A percentile compares a stretch with the other conserved stretches of the same genome.
Evolutionary conservation across 257 asterid species (phyloP).

Genomic region (Salvia miltiorrhiza): DNA sequence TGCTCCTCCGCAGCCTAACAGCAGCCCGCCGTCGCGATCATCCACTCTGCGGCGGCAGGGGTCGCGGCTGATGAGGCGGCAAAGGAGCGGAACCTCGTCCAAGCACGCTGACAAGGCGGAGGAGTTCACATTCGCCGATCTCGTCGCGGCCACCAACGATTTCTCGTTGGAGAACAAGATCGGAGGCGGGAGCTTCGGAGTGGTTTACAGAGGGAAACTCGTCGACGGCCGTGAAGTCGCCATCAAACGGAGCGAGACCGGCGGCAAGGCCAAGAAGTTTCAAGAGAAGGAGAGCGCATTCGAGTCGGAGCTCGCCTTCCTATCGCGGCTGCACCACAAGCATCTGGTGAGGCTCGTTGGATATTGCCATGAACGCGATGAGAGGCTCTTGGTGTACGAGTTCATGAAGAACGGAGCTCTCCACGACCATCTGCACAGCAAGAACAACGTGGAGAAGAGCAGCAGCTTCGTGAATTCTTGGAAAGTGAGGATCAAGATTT

Average conservation of each 20-base stretch:
- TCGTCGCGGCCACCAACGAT: constrained; percentile 52
- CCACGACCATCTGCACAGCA: constrained; percentile 64
- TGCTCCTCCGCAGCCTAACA: constrained; percentile 32
- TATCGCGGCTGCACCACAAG: constrained; percentile 86
- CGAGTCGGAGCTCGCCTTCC: constrained; percentile 73
- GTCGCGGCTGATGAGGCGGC: constrained; percentile 77
- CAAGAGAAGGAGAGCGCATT: constrained; percentile 85
- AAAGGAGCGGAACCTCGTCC: constrained; percentile 79
- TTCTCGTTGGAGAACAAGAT: constrained; percentile 66
- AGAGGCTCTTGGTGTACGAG: constrained; percentile 74
- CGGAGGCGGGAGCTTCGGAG: constrained; percentile 87
- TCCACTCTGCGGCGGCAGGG: constrained; percentile 81
- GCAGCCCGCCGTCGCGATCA: constrained; percentile 65
- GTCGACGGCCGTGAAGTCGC: constrained; percentile 78
- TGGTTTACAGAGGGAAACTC: constrained; percentile 69
- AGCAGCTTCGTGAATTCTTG: constrained; percentile 65
- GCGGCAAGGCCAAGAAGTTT: constrained; percentile 52
- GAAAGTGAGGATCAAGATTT: constrained; percentile 72
- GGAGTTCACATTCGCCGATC: constrained; percentile 63
- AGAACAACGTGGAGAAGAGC: constrained; percentile 47
- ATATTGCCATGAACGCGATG: constrained; percentile 74
- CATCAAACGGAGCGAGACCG: constrained; percentile 65
- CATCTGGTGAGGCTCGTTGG: constrained; percentile 79
- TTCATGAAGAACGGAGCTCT: constrained; percentile 89
- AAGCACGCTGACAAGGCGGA: constrained; percentile 66